Percentiles rank a stretch among this genome's conserved stretches.
phyloP scores from a whole-genome alignment of 768 basidiomycete species.

The Boletus vermiculosoides region DNA sequence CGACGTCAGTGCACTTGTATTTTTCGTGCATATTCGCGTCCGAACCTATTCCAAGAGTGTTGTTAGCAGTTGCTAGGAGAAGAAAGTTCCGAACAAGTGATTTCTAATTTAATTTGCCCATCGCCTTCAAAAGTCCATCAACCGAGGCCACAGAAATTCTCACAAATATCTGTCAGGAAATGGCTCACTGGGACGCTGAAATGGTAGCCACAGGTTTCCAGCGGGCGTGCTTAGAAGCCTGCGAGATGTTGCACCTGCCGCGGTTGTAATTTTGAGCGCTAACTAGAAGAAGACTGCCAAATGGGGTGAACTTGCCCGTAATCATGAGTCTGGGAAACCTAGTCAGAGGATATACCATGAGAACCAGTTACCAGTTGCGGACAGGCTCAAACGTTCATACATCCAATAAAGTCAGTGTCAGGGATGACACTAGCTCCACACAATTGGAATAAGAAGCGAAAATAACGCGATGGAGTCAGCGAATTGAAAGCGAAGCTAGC shows the following conservation, averaged over 20 bases:
- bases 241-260: not conserved
- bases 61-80: not conserved
- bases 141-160: not conserved
- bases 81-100: not conserved
- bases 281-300: not conserved
- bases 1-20: not conserved
- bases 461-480: not conserved
- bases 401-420: not conserved
- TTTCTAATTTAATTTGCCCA: not conserved
- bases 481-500: not conserved
- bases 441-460: not conserved
- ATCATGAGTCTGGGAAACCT: not conserved
- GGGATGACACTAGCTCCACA: not conserved
- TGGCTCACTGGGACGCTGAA: not conserved
- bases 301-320: not conserved
- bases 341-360: too few relatives aligned
- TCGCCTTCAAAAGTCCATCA: not conserved
- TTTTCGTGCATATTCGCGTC: constrained; percentile 6
- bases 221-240: not conserved
- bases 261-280: not conserved
- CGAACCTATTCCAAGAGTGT: not conserved
- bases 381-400: constrained; percentile 1
- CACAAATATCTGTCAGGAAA: not conserved
- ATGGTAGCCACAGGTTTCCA: not conserved
- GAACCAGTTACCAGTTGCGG: not conserved